A percentile compares a stretch with the other conserved stretches of the same genome.
Evolutionary conservation across 2,329 filamentous ascomycete species (phyloP).

Genomic region (Scedosporium apiospermum): DNA sequence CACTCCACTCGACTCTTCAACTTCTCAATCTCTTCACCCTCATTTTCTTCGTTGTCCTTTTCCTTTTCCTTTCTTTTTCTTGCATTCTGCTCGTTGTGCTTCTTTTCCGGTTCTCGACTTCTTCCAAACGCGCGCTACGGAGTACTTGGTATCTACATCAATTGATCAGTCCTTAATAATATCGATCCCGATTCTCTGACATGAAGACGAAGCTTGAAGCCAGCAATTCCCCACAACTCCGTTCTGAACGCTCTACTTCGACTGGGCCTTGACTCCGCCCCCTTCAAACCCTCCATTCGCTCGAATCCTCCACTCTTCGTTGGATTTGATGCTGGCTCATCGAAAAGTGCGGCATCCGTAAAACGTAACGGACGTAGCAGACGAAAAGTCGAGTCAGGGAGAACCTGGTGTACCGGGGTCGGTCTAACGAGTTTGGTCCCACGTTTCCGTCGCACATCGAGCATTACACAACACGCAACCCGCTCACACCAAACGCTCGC

Average conservation of each 20-base stretch:
- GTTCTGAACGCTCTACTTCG: not conserved
- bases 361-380: not conserved
- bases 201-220: not conserved
- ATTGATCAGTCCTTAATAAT: not conserved
- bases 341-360: not conserved
- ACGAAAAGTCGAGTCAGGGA: not conserved
- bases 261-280: not conserved
- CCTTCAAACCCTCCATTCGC: not conserved
- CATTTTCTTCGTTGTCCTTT: not conserved
- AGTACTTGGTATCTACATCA: not conserved
- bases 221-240: not conserved
- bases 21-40: not conserved
- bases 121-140: not conserved
- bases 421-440: not conserved
- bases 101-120: not conserved
- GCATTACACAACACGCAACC: slow-evolving; percentile 2
- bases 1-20: too few species aligned
- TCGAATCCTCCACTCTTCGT: not conserved
- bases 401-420: not conserved
- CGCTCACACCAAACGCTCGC: not conserved
- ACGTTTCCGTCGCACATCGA: not conserved
- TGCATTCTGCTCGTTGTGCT: not conserved
- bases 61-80: not conserved
- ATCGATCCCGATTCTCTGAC: not conserved
- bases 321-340: not conserved